A percentile compares a stretch with the other conserved stretches of the same genome.
phyloP scores from a whole-genome alignment of 2,329 filamentous ascomycete genomes.

The Sporothrix brasiliensis region DNA sequence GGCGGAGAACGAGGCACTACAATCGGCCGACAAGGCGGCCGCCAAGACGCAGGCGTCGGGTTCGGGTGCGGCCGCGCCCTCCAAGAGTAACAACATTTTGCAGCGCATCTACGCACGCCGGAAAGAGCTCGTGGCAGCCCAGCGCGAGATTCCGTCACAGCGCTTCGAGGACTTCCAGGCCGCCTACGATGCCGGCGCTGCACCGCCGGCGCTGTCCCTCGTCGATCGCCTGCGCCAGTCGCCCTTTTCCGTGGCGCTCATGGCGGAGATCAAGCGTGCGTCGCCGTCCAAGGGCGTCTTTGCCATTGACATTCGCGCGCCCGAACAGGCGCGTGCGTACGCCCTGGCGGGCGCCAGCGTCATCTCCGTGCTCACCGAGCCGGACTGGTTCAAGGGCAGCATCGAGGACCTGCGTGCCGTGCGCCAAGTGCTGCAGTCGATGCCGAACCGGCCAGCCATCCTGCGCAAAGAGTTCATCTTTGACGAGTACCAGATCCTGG shows the following conservation, averaged over 20 bases:
- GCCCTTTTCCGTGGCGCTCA: constrained; percentile 84
- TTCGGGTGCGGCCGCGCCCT: constrained; percentile 49
- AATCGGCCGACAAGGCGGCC: constrained; percentile 44
- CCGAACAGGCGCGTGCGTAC: constrained; percentile 87
- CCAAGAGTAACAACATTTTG: constrained; percentile 74
- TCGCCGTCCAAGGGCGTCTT: constrained; percentile 97
- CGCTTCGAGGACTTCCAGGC: constrained; percentile 81
- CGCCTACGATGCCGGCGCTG: constrained; percentile 79
- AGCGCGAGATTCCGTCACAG: constrained; percentile 84
- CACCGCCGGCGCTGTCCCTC: constrained; percentile 82
- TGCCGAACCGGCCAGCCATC: constrained; percentile 90
- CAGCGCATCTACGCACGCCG: constrained; percentile 88
- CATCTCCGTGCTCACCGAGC: constrained; percentile 97
- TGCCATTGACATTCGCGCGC: constrained; percentile 81
- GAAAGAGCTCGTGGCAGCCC: constrained; percentile 71
- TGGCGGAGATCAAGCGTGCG: constrained; percentile 96
- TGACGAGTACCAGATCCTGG: constrained; percentile 96
- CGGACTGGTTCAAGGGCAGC: constrained; percentile 98
- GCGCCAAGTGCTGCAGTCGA: constrained; percentile 81
- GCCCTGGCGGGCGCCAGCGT: constrained; percentile 92
- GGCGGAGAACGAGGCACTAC: constrained; percentile 71
- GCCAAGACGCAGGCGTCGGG: constrained; percentile 32
- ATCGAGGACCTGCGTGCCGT: constrained; percentile 91
- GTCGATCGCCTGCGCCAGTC: constrained; percentile 77
- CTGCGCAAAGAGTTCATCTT: constrained; percentile 97